phyloP scores from a whole-genome alignment of 2,329 filamentous ascomycete species.

The Hypoxylon sp. region DNA sequence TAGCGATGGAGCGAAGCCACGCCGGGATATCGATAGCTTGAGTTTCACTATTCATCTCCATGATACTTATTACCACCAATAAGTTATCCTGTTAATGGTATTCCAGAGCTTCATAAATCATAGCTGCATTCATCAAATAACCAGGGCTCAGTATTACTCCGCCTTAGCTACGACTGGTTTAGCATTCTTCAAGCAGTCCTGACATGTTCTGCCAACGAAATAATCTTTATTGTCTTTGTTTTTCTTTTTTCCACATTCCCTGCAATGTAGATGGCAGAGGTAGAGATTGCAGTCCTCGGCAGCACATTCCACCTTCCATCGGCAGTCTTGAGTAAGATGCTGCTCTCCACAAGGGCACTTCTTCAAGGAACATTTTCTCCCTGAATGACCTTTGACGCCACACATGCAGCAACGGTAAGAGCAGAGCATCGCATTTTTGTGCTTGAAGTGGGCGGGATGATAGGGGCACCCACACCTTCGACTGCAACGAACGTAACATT shows the following conservation, averaged over 20 bases:
- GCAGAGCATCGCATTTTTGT: slow-evolving; percentile 57
- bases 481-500: slow-evolving; percentile 54
- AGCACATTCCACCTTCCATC: slow-evolving; percentile 56
- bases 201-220: slow-evolving; percentile 53
- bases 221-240: slow-evolving; percentile 40
- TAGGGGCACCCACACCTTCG: slow-evolving; percentile 51
- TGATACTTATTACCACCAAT: not conserved
- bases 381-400: slow-evolving; percentile 55
- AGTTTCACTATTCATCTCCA: not conserved
- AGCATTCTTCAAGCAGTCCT: slow-evolving; percentile 48
- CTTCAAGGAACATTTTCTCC: slow-evolving; percentile 53
- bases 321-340: slow-evolving; percentile 57
- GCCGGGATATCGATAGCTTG: not conserved
- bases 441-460: slow-evolving; percentile 47
- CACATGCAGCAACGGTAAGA: slow-evolving; percentile 58
- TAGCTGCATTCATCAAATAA: not conserved
- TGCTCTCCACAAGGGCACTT: slow-evolving; percentile 54
- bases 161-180: slow-evolving; percentile 23
- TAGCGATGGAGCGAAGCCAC: too few species aligned
- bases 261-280: slow-evolving; percentile 55
- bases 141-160: not conserved
- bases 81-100: not conserved
- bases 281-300: slow-evolving; percentile 52
- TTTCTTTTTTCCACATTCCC: slow-evolving; percentile 52
- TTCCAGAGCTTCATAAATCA: not conserved